phyloP scores from a whole-genome alignment of 2,329 filamentous ascomycete species.

The Cercospora canescens region DNA sequence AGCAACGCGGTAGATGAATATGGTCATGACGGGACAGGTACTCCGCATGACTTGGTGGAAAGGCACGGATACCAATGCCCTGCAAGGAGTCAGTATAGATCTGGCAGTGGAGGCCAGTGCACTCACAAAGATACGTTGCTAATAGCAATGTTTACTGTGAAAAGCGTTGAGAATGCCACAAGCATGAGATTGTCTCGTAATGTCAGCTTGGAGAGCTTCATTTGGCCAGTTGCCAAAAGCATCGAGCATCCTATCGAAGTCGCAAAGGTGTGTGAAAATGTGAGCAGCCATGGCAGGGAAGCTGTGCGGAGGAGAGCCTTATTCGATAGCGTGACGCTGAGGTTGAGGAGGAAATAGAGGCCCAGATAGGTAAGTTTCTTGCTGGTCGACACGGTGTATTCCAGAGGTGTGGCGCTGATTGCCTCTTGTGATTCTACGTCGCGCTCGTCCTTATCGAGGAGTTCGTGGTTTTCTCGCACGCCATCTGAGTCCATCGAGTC shows the following conservation, averaged over 20 bases:
- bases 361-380: slow-evolving; percentile 29
- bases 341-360: slow-evolving; percentile 52
- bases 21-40: slow-evolving; percentile 62
- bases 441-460: slow-evolving; percentile 19
- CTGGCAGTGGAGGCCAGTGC: background rate
- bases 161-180: slow-evolving; percentile 60
- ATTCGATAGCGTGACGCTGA: slow-evolving; percentile 59
- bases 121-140: slow-evolving; percentile 60
- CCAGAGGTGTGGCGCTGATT: slow-evolving; percentile 17
- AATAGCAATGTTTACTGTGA: slow-evolving; percentile 65
- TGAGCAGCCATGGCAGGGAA: slow-evolving; percentile 62
- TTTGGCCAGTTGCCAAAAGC: slow-evolving; percentile 54
- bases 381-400: slow-evolving; percentile 28
- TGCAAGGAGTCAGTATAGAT: slow-evolving; percentile 3
- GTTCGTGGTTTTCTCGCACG: slow-evolving; percentile 14
- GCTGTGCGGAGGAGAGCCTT: slow-evolving; percentile 58
- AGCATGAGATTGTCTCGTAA: slow-evolving; percentile 56
- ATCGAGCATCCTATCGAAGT: slow-evolving; percentile 57
- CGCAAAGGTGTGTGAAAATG: slow-evolving; percentile 58
- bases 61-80: slow-evolving; percentile 56
- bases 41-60: slow-evolving; percentile 67
- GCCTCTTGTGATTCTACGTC: slow-evolving; percentile 16
- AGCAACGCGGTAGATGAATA: slow-evolving; percentile 60
- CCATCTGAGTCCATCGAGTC: slow-evolving; percentile 15
- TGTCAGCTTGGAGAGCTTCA: slow-evolving; percentile 55